Base-by-base conservation (phyloP, 108 stramenopile species). In the Phaeodactylum tricornutum region DNA sequence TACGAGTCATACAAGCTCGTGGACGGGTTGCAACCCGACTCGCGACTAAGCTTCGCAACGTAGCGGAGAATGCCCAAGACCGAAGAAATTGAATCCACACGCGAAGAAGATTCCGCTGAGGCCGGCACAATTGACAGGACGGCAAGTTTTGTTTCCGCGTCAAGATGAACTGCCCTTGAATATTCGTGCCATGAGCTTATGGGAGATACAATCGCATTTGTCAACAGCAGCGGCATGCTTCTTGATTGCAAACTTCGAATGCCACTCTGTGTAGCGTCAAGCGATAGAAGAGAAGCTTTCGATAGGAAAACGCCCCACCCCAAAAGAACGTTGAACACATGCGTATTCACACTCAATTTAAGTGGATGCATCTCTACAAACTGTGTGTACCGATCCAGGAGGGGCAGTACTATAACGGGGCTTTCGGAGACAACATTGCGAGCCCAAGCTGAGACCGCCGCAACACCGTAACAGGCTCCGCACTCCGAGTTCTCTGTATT, bases 351-450 rank as follows among this genome's bases (percentile, higher is more conserved):
- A 9, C 42, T 51, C 23, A 32, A 50, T 25, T 53, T 53, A 4
- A 61, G 45, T 30, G 59, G 59, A 47, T 47, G 52, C 53, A 61
- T 55, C 19, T 61, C 53, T 2, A 61, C 59, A 36, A 61, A 61
- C 5, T n/a, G 45, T 6, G 17, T 26, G 7, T 46, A 12, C 27
- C 25, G 4, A 26, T 46, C 45, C 3, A 46, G 27, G 14, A 26
- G n/a, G 45, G 45, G 21, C 21, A 46, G 27, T 12, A 46, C n/a
- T 27, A 46, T 8, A 7, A 27, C 14, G 4, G 8, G 8, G 4
- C 14, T 5, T 7, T 46, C 5, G 21, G 14, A 26, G 25, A 14
- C n/a, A 14, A 14, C 21, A 20, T 20, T 22, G 3, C 17, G 17
- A 26, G 27, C n/a, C 5, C 14, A n/a, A 5, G 45, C 45, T 4